These are phyloP conservation scores for Lathyrus aphaca DNA, from an alignment of 306 rosid genomes.

Conservation along the genomic window DNA sequence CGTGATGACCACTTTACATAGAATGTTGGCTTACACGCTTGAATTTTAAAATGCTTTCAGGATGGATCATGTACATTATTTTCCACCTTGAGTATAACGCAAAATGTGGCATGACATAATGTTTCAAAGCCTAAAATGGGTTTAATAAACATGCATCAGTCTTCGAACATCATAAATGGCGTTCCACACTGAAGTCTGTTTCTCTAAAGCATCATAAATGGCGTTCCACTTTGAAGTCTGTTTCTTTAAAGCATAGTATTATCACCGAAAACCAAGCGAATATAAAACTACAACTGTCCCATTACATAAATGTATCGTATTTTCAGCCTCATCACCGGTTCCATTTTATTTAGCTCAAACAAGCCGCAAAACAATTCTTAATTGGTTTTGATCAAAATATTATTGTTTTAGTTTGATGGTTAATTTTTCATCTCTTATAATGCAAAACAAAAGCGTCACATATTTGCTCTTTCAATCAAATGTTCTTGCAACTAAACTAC, in stretches of 20 bases:
- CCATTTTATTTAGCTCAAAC: too few species aligned
- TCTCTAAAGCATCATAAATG: neutral
- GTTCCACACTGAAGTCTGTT: neutral
- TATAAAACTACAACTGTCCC: too few species aligned
- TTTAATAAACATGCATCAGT: neutral
- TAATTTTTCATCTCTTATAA: too few species aligned
- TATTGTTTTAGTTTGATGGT: too few species aligned
- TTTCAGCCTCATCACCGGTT: too few species aligned
- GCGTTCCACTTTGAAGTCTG: neutral
- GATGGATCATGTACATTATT: neutral
- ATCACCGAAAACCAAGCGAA: neutral
- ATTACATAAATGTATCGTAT: too few species aligned
- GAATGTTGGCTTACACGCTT: constrained; percentile 17
- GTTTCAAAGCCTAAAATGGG: neutral
- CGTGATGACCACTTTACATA: constrained; percentile 44
- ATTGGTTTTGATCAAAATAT: too few species aligned
- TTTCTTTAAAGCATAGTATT: neutral
- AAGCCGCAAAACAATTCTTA: too few species aligned
- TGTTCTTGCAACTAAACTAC: too few species aligned
- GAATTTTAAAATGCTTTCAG: neutral
- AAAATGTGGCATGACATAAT: neutral
- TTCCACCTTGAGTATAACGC: neutral
- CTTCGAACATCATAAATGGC: neutral
- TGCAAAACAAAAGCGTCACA: too few species aligned
- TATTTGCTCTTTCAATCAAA: too few species aligned